Percentiles rank a stretch among this genome's conserved stretches.
phyloP scores from a whole-genome alignment of 2,329 filamentous ascomycete species.

The Fusarium buxicola region DNA sequence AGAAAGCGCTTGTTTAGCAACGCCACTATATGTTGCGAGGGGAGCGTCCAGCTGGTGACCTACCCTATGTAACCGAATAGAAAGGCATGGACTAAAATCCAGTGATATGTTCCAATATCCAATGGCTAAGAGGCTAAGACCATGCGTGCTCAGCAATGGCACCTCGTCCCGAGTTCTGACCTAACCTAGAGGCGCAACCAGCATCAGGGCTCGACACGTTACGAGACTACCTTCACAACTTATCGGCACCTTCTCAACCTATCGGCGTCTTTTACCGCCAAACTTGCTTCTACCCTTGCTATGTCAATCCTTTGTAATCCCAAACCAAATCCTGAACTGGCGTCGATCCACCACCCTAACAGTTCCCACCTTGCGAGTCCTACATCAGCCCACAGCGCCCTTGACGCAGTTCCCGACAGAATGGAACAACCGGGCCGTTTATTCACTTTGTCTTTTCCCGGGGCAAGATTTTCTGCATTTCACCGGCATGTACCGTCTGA shows the following conservation, averaged over 20 bases:
- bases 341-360: background rate
- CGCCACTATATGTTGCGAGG: too few species aligned
- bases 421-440: slow-evolving; percentile 19
- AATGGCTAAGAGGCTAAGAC: too few species aligned
- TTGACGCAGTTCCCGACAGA: slow-evolving; percentile 8
- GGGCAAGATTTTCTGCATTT: background rate
- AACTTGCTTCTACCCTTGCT: background rate
- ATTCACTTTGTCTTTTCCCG: background rate
- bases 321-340: background rate
- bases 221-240: background rate
- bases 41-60: background rate
- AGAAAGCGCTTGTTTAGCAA: too few species aligned
- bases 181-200: background rate
- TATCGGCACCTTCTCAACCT: background rate
- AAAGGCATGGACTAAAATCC: too few species aligned
- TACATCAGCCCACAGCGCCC: slow-evolving; percentile 6
- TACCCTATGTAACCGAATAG: background rate
- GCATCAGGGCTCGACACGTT: background rate
- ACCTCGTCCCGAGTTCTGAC: background rate
- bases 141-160: too few species aligned
- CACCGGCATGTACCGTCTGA: background rate
- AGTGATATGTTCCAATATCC: too few species aligned
- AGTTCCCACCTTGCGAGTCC: background rate
- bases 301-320: background rate
- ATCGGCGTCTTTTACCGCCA: background rate